Percentiles rank a stretch among this genome's conserved stretches.
Evolutionary conservation across 352 stramenopile species (phyloP).

Genomic region (Pythium aquatile): DNA sequence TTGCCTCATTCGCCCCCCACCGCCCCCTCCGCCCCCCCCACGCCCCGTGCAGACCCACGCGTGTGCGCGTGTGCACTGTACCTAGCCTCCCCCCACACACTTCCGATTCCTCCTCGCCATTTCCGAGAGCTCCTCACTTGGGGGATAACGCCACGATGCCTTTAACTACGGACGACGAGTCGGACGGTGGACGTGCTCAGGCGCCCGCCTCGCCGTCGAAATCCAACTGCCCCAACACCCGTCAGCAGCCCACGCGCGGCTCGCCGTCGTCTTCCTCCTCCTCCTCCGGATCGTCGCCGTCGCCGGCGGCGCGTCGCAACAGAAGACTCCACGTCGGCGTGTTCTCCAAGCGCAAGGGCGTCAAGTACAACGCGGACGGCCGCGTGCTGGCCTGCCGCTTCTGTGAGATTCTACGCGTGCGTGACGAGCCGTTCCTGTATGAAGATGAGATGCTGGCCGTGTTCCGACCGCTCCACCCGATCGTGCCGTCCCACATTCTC

Average conservation of each 20-base stretch:
- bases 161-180: not conserved
- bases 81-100: not conserved
- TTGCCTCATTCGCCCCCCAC: not conserved
- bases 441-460: constrained; percentile 77
- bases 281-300: not conserved
- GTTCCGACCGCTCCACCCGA: constrained; percentile 71
- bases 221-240: not conserved
- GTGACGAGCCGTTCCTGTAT: constrained; percentile 68
- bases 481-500: constrained; percentile 70
- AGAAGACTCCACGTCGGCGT: constrained; percentile 24
- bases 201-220: constrained; percentile 7
- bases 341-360: constrained; percentile 51
- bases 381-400: constrained; percentile 69
- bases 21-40: not conserved
- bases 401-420: constrained; percentile 68
- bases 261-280: constrained; percentile 16
- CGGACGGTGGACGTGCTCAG: constrained; percentile 12
- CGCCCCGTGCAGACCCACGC: not conserved
- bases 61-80: not conserved
- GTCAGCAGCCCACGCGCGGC: constrained; percentile 4
- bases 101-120: not conserved
- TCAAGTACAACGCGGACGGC: constrained; percentile 61
- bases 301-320: not conserved
- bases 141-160: constrained; percentile 3
- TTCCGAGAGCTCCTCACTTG: not conserved